Evolutionary conservation across 2,329 filamentous ascomycete genomes (phyloP), one percentile per base, ranked within the genome.

Genomic region (Paraphaeosphaeria sporulosa): DNA sequence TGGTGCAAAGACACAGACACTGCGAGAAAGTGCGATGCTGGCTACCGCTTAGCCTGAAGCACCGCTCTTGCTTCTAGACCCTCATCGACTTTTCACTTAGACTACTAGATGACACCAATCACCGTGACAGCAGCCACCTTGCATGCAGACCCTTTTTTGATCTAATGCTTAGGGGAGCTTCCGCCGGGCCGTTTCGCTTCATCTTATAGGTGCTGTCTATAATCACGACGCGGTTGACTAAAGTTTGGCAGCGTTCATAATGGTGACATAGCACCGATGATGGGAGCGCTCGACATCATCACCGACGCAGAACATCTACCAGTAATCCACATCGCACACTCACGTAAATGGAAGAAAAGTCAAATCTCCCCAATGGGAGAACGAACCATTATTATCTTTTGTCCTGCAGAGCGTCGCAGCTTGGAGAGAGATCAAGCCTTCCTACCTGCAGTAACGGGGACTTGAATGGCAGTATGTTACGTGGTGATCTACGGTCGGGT

Each of bases 361-460:
- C 81, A 85, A 56, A 76, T 87, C 6, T 79, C 83, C 38, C 85
- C 86, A 4, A 88, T 88, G 86, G 84, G 84, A 15, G 85, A 82
- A 7, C 79, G 85, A 23, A 74, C 86, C 44, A 81, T 85, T 44
- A 77, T 88, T 58, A 88, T 66, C 75, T 85, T 12, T 72, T 87
- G 25, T 73, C 73, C 9, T 87, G 69, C 34, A 53, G 59, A 12
- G 62, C 47, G 3, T 12, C 34, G 15, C 34, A 13, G 34, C 34
- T 13, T 13, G 12, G 34, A 3, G 10, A 38, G 34, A 13, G 9
- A 12, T 38, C 34, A 8, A 30, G 27, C 27, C 27, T 8, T 30
- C 4, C 8, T 8, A 30, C 27, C 27, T 8, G 4, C 4, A 4
- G 8, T 8, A 8, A 30, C 8, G 27, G 4, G 27, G 27, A 4